Evolutionary conservation across 192 early-diverging fungal genomes (phyloP).

Genomic region (Coemansia sp.): DNA sequence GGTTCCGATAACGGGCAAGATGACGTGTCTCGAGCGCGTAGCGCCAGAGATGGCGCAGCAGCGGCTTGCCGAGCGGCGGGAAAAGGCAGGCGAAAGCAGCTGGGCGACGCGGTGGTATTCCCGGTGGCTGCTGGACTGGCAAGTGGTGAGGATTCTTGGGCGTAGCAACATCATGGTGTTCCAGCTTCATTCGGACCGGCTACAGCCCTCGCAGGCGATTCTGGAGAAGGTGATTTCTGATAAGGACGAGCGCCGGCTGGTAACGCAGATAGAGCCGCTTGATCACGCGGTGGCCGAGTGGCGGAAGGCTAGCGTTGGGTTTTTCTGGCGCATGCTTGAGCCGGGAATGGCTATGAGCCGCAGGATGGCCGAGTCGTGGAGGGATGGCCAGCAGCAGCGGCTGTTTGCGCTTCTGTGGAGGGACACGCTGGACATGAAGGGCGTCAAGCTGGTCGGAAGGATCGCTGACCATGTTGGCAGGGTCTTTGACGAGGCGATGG

Average conservation of each 20-base stretch:
- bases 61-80: slow-evolving; percentile 1
- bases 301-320: neutral
- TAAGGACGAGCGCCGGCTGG: neutral
- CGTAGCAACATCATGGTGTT: slow-evolving; percentile 6
- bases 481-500: slow-evolving; percentile 1
- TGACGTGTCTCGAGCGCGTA: slow-evolving; percentile 18
- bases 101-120: slow-evolving; percentile 22
- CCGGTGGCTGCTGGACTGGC: slow-evolving; percentile 11
- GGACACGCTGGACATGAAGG: slow-evolving; percentile 5
- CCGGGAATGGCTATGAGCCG: slow-evolving; percentile 13
- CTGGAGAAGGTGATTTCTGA: neutral
- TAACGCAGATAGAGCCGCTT: slow-evolving; percentile 14
- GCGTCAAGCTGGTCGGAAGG: slow-evolving; percentile 12
- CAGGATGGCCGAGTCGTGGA: slow-evolving; percentile 30
- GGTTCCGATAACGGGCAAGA: slow-evolving; percentile 1
- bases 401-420: slow-evolving; percentile 19
- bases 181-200: neutral
- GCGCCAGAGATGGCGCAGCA: slow-evolving; percentile 6
- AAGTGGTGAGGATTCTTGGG: slow-evolving; percentile 13
- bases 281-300: slow-evolving; percentile 10
- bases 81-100: no score
- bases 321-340: slow-evolving; percentile 4
- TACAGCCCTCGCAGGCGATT: neutral
- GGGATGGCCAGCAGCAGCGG: slow-evolving; percentile 11
- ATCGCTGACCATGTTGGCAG: neutral